Evolutionary conservation across 1,284 basidiomycete genomes (phyloP).

Genomic region (Cryptococcus amylolentus): DNA sequence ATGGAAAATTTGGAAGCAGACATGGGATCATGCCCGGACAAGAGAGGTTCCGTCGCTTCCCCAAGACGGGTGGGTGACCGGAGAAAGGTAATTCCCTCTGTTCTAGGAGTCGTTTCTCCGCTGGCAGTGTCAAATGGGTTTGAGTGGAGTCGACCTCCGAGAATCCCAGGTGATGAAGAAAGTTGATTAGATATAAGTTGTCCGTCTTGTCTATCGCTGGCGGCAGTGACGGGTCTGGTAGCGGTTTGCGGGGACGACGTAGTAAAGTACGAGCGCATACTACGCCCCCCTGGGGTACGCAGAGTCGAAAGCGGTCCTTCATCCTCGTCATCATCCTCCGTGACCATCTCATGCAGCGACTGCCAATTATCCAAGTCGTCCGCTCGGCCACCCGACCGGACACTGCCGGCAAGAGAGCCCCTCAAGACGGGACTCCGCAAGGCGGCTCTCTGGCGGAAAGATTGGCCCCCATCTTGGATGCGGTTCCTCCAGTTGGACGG

Average conservation of each 20-base stretch:
- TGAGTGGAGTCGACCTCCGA: neutral
- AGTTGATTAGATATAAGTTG: neutral
- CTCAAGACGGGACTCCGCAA: neutral
- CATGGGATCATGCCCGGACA: no score
- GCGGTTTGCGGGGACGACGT: neutral
- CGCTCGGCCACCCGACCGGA: neutral
- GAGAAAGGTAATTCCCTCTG: neutral
- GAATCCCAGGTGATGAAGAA: constrained; percentile 1
- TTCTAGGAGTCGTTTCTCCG: neutral
- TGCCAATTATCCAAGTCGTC: constrained; percentile 34
- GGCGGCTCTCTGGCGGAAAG: neutral
- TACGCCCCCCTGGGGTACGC: constrained; percentile 3
- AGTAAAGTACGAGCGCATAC: constrained; percentile 7
- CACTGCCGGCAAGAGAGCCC: neutral
- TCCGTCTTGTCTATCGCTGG: neutral
- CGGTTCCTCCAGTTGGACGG: neutral
- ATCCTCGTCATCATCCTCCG: constrained; percentile 8
- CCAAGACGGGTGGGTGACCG: neutral
- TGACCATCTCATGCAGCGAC: constrained; percentile 30
- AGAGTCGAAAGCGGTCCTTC: neutral
- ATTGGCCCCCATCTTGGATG: neutral
- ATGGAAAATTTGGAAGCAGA: neutral
- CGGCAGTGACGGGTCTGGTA: constrained; percentile 1
- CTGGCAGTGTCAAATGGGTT: neutral
- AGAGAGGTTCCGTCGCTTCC: no score